Conservation (phyloP, 2,329 filamentous ascomycete species). For the Phialophora expanda region DNA sequence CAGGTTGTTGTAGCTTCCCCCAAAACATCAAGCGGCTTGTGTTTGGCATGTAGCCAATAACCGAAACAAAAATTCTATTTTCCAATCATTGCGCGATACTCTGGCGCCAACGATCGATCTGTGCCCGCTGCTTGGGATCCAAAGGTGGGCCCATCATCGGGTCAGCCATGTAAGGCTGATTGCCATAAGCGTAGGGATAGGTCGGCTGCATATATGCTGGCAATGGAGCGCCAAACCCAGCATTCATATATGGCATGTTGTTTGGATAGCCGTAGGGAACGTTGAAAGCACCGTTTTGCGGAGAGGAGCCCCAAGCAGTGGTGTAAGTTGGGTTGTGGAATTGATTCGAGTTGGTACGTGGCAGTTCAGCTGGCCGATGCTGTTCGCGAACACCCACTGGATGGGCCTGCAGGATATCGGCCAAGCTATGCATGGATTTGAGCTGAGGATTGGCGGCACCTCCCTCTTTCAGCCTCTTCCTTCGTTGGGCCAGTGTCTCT, state of each 20-base stretch:
- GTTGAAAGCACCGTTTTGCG: slow-evolving; percentile 28
- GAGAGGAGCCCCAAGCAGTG: slow-evolving; percentile 21
- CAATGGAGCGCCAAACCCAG: slow-evolving; percentile 28
- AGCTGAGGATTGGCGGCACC: slow-evolving; percentile 36
- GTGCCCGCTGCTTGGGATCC: slow-evolving; percentile 58
- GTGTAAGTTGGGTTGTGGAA: slow-evolving; percentile 13
- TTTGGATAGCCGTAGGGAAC: slow-evolving; percentile 18
- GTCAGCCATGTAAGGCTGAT: slow-evolving; percentile 32
- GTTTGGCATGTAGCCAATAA: neutral
- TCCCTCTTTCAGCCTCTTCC: slow-evolving; percentile 53
- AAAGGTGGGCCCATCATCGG: slow-evolving; percentile 46
- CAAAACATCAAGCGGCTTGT: neutral
- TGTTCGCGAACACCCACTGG: slow-evolving; percentile 46
- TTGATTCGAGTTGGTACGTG: slow-evolving; percentile 7
- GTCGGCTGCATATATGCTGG: slow-evolving; percentile 34
- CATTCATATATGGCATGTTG: slow-evolving; percentile 28
- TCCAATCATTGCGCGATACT: slow-evolving; percentile 33
- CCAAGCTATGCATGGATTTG: slow-evolving; percentile 53
- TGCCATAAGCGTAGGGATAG: slow-evolving; percentile 29
- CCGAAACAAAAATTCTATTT: neutral
- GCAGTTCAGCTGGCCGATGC: slow-evolving; percentile 25
- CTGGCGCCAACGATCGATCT: slow-evolving; percentile 65
- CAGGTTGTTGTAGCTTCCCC: neutral
- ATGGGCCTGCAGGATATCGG: slow-evolving; percentile 59
- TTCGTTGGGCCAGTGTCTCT: slow-evolving; percentile 55